Conservation (phyloP, 768 basidiomycete genomes). For the Naganishia friedmannii region DNA sequence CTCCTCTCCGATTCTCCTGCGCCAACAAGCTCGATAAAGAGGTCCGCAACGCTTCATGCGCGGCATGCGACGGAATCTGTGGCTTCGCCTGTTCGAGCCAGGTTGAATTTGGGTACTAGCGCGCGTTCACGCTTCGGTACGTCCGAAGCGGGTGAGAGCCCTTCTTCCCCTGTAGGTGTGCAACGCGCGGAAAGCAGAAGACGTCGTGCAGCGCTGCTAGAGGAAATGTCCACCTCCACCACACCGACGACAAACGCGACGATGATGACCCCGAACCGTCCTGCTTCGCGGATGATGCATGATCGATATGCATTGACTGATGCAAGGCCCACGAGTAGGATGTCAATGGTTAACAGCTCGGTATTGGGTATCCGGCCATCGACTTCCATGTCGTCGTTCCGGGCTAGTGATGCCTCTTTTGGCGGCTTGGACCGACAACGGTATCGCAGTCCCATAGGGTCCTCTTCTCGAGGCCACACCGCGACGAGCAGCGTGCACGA, state of each 20-base stretch:
- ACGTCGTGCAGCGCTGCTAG: neutral
- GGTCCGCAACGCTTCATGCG: conserved; percentile 11
- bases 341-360: neutral
- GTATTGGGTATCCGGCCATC: conserved; percentile 2
- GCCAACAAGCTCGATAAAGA: neutral
- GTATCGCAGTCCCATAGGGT: neutral
- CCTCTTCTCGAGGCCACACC: neutral
- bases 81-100: neutral
- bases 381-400: conserved; percentile 17
- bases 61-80: neutral
- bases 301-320: conserved; percentile 1
- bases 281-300: conserved; percentile 1
- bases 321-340: conserved; percentile 3
- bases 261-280: neutral
- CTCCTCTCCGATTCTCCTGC: neutral
- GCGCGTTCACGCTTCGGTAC: neutral
- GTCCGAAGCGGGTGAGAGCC: neutral
- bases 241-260: neutral
- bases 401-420: neutral
- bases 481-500: neutral
- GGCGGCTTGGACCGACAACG: neutral
- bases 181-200: conserved; percentile 11
- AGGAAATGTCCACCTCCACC: conserved; percentile 8
- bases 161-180: conserved; percentile 2
- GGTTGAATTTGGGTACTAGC: neutral